Percentiles rank a stretch among this genome's conserved stretches.
Conservation (phyloP, 495 filamentous ascomycete species). For the Opeltia flavorubescens region DNA sequence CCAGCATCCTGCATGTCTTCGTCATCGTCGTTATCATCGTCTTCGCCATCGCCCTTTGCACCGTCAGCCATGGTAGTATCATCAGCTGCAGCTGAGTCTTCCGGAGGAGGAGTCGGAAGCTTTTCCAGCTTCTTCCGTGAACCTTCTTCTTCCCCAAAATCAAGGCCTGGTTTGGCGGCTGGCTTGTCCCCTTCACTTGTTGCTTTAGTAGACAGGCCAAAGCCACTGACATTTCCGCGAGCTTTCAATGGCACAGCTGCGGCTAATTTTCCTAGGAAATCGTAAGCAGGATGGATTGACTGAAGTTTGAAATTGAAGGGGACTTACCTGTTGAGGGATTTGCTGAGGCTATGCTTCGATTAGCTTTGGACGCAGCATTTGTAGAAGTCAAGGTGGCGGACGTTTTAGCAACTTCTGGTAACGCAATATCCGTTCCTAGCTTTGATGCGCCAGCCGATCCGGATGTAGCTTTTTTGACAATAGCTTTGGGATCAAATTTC, state of each 20-base stretch:
- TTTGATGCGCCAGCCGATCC: conserved; percentile 28
- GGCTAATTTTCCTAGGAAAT: conserved; percentile 1
- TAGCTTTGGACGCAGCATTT: conserved; percentile 34
- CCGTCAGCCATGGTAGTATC: conserved; percentile 43
- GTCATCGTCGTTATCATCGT: conserved; percentile 55
- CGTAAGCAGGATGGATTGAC: neutral
- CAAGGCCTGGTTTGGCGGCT: conserved; percentile 55
- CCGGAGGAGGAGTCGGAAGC: conserved; percentile 60
- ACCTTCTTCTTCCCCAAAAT: conserved; percentile 78
- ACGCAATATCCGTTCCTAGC: conserved; percentile 47
- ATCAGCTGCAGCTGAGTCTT: conserved; percentile 39
- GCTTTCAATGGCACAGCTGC: conserved; percentile 34
- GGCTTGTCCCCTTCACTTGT: conserved; percentile 49
- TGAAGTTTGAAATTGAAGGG: neutral
- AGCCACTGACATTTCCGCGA: conserved; percentile 63
- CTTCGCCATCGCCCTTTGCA: conserved; percentile 42
- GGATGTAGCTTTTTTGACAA: conserved; percentile 54
- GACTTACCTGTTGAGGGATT: conserved; percentile 32
- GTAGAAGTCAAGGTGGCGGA: conserved; percentile 29
- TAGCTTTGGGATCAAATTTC: conserved; percentile 83
- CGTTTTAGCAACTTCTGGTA: conserved; percentile 41
- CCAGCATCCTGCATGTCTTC: conserved; percentile 59
- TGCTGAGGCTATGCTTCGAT: conserved; percentile 35
- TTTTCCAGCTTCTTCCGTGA: conserved; percentile 76
- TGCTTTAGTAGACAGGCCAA: conserved; percentile 61